Evolutionary conservation across 495 filamentous ascomycete genomes (phyloP), one percentile per base, ranked within the genome.

Genomic region (Penicillium cinerascens): DNA sequence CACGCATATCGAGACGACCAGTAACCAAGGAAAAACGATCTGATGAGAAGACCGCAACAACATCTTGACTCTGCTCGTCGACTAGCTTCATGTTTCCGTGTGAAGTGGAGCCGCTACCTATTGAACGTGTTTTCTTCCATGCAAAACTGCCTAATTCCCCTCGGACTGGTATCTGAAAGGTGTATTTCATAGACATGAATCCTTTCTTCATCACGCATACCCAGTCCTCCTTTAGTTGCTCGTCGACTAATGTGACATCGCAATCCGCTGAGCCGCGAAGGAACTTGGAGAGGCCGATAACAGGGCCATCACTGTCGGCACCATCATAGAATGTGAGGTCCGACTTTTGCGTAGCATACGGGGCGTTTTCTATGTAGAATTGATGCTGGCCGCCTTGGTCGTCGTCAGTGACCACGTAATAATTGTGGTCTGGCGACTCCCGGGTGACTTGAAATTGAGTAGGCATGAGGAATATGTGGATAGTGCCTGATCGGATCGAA

Each of bases 61-160:
- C 38, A 10, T 51, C 46, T 3, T 42, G 26, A 27, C 27, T 59
- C 42, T 44, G 3, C 29, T 51, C 51, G 33, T 59, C 43, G 1
- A 59, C 36, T 5, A 55, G 23, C 40, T 59, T 59, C 13, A 47
- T 42, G 33, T 59, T 55, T 4, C 46, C 47, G 37, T 54, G 36
- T 3, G 47, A 40, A 29, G 36, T 47, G 8, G 36, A 40, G 18
- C 33, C 35, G 7, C 5, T 48, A 13, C 56, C 56, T 37, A 59
- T 43, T 15, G 56, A 59, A 1, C 43, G 51, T n/a, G 56, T 59
- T 29, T 48, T 59, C 25, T 59, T 51, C 56, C 56, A 59, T 2
- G 18, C n/a, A 0, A 59, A 27, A 3, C 4, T 13, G 4, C 27
- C 35, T 13, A 3, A 15, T n/a, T 51, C 17, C 1, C 51, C 47